These are phyloP conservation scores for Ilyonectria mors-panacis DNA, from an alignment of 2,329 filamentous ascomycete species.

Conservation along the genomic window DNA sequence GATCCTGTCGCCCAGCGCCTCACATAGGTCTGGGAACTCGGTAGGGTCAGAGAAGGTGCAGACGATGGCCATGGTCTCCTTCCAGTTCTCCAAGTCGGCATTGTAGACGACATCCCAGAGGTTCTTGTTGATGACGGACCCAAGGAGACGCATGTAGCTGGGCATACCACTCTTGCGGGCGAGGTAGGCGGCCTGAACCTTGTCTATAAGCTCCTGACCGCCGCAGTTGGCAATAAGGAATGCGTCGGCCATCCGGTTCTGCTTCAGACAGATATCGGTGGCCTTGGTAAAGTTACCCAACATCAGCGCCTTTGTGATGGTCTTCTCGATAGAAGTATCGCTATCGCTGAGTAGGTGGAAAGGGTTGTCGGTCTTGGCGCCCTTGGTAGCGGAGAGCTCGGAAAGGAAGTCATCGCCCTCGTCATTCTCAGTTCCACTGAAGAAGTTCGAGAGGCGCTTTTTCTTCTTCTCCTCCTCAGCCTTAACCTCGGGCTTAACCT, in stretches of 20 bases:
- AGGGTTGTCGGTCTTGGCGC: slow-evolving; percentile 92
- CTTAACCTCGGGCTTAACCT: slow-evolving; percentile 35
- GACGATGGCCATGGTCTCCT: slow-evolving; percentile 94
- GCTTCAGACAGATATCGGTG: slow-evolving; percentile 88
- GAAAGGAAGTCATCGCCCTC: slow-evolving; percentile 88
- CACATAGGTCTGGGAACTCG: slow-evolving; percentile 95
- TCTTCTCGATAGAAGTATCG: slow-evolving; percentile 88
- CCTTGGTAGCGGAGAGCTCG: slow-evolving; percentile 88
- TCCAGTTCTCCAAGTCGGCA: slow-evolving; percentile 93
- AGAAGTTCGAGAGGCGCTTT: slow-evolving; percentile 83
- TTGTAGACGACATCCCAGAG: slow-evolving; percentile 99
- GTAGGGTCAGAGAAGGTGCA: slow-evolving; percentile 94
- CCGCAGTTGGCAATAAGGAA: slow-evolving; percentile 99
- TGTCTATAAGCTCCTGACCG: slow-evolving; percentile 92
- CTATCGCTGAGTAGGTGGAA: slow-evolving; percentile 90
- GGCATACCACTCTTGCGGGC: slow-evolving; percentile 85
- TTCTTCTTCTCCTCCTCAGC: slow-evolving; percentile 65
- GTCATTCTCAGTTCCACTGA: slow-evolving; percentile 76
- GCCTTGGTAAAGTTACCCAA: slow-evolving; percentile 93
- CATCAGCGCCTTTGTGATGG: slow-evolving; percentile 89
- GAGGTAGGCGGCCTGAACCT: slow-evolving; percentile 92
- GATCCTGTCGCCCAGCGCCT: slow-evolving; percentile 92
- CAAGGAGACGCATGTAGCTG: slow-evolving; percentile 91
- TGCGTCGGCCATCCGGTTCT: slow-evolving; percentile 93
- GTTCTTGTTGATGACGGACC: slow-evolving; percentile 95